These are phyloP conservation scores for thale cress (Arabidopsis thaliana) DNA, from an alignment of 345 rosid species.

Conservation along the genomic window DNA sequence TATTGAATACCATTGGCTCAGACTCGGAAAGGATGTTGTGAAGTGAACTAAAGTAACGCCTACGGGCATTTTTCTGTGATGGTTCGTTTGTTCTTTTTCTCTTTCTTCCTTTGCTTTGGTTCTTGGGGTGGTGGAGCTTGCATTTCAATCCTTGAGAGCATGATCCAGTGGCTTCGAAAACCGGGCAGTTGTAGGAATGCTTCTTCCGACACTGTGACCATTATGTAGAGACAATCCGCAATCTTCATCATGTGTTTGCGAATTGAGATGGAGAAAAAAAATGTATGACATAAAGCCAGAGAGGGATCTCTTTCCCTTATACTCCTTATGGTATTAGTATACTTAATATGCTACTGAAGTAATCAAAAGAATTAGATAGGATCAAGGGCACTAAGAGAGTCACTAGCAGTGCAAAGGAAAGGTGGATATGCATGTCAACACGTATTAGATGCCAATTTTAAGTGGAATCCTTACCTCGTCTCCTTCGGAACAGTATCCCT, in stretches of 20 bases:
- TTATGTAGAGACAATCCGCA: conserved; percentile 38
- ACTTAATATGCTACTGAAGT: conserved; percentile 1
- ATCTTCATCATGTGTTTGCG: conserved; percentile 41
- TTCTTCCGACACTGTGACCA: conserved; percentile 92
- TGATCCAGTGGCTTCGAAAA: conserved; percentile 68
- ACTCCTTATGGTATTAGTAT: conserved; percentile 16
- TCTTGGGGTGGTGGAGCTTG: conserved; percentile 89
- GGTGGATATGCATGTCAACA: conserved; percentile 31
- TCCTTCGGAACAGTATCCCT: conserved; percentile 93
- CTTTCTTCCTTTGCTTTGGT: conserved; percentile 63
- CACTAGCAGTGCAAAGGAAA: not conserved
- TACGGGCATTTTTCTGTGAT: conserved; percentile 49
- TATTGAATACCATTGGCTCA: conserved; percentile 52
- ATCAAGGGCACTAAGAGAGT: conserved; percentile 11
- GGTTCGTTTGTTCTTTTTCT: conserved; percentile 56
- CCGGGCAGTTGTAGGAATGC: conserved; percentile 87
- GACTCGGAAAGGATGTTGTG: conserved; percentile 36
- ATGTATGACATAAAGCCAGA: conserved; percentile 10
- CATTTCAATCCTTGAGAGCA: conserved; percentile 80
- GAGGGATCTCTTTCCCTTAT: conserved; percentile 20
- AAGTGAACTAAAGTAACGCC: conserved; percentile 70
- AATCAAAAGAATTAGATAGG: not conserved
- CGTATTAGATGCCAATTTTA: conserved; percentile 8
- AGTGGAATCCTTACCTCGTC: conserved; percentile 68
- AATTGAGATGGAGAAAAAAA: conserved; percentile 24